These are phyloP conservation scores for Bolboschoenus planiculmis DNA, from an alignment of 176 grass and related monocot genomes.

Conservation along the genomic window DNA sequence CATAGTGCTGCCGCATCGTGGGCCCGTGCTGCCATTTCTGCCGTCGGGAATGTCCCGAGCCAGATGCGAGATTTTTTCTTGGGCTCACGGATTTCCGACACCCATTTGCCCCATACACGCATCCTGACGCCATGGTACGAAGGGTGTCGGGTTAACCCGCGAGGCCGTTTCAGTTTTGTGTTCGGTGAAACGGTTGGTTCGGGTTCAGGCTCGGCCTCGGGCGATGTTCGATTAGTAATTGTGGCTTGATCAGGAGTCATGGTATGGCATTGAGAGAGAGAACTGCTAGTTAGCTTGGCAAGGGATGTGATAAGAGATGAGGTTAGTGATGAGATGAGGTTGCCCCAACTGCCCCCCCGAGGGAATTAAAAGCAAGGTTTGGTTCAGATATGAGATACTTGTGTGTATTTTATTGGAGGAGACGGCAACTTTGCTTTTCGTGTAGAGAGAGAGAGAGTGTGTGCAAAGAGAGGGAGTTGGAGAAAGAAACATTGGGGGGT, in stretches of 20 bases:
- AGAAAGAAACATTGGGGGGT: neutral
- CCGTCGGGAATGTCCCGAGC: constrained; percentile 75
- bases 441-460: neutral
- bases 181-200: neutral
- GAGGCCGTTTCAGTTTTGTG: neutral
- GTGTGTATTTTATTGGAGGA: neutral
- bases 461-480: neutral
- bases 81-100: constrained; percentile 88
- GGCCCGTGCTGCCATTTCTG: constrained; percentile 83
- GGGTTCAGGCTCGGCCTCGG: neutral
- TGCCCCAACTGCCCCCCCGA: constrained; percentile 1
- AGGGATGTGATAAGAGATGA: neutral
- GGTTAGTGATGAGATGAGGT: constrained; percentile 10
- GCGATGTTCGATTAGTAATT: neutral
- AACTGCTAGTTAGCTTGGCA: neutral
- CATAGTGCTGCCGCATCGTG: constrained; percentile 70
- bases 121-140: constrained; percentile 72
- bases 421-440: neutral
- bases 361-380: neutral
- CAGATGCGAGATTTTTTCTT: constrained; percentile 92
- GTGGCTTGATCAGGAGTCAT: neutral
- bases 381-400: neutral
- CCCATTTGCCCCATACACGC: constrained; percentile 89
- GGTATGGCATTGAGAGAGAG: constrained; percentile 15
- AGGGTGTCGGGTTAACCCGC: constrained; percentile 20